Base-by-base conservation (phyloP, 1,284 basidiomycete genomes). In the Ustilago loliicola region DNA sequence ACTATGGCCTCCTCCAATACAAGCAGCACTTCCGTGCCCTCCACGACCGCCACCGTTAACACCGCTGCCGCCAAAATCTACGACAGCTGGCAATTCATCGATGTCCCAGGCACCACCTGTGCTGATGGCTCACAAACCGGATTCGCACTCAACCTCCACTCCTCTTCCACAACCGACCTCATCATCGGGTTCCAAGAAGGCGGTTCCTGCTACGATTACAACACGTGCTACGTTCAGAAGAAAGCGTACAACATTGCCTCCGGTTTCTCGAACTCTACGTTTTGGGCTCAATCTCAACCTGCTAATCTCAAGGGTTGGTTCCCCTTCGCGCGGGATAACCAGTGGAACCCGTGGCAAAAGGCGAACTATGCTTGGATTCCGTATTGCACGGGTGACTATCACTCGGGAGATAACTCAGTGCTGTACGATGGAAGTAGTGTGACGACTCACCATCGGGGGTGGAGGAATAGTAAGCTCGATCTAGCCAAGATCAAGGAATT, bases 351-450 rank as follows among this genome's bases (percentile, higher is more conserved):
- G 0, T 72, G 70, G 70, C 51, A 60, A 23, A 48, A 30, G 19
- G 47, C 67, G 10, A 70, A 66, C 29, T 66, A 65, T 8, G 72
- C 68, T 0, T 75, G 51, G 50, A 51, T 75, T 23, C 72, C 72
- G 0, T 75, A 75, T 60, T 75, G 72, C 60, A 75, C 72, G 0
- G 72, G 72, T 30, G 72, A 75, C 21, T 62, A 65, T 17, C 68
- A 72, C 25, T 56, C 63, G 13, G 72, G 72, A 0, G 61, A 75
- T 38, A 66, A 66, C 13, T 45, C 61, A n/a, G 62, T 55, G n/a
- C 30, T 58, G 47, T 75, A 75, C 59, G 29, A 45, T 15, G 67
- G 67, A 1, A 38, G 42, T 0, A 40, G 45, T 27, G 15, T 15
- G 0, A 6, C 21, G 0, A 75, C 72, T 11, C 30, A 56, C 15